Percentiles rank a stretch among this genome's conserved stretches.
These are phyloP conservation scores for Corymbia citriodora DNA, from an alignment of 441 rosid species.

Conservation along the genomic window DNA sequence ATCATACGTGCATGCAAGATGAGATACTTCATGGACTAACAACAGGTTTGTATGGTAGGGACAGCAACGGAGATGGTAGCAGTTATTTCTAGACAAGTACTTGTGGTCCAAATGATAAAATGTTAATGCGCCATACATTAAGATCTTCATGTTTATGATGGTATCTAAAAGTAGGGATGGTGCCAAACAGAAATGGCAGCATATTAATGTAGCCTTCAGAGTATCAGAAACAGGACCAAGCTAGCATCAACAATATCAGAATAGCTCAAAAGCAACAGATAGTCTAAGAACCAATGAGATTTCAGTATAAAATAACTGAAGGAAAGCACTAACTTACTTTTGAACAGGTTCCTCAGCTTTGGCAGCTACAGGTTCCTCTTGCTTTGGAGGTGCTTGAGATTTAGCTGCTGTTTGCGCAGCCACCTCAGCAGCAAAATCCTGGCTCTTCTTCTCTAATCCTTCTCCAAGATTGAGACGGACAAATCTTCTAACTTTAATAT, in stretches of 20 bases:
- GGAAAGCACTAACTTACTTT: conserved; percentile 38
- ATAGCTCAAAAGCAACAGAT: not conserved
- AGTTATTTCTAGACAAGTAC: not conserved
- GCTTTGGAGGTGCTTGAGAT: conserved; percentile 34
- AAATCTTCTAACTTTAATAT: conserved; percentile 82
- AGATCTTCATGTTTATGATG: not conserved
- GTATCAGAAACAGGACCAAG: not conserved
- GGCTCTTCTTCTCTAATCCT: conserved; percentile 89
- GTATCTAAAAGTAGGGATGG: not conserved
- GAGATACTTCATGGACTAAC: not conserved
- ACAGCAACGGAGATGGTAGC: not conserved
- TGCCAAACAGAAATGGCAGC: not conserved
- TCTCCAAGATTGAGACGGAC: conserved; percentile 88
- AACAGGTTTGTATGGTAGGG: not conserved
- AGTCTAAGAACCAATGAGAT: not conserved
- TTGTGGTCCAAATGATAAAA: not conserved
- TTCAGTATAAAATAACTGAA: not conserved
- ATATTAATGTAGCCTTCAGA: not conserved
- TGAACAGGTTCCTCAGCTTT: conserved; percentile 48
- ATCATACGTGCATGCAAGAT: not conserved
- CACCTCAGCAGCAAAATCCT: conserved; percentile 95
- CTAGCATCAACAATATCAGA: not conserved
- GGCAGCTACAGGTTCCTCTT: conserved; percentile 44
- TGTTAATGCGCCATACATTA: not conserved
- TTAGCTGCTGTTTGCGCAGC: conserved; percentile 90